These are phyloP conservation scores for Annulohypoxylon moriforme DNA, from an alignment of 495 filamentous ascomycete species.

Conservation along the genomic window DNA sequence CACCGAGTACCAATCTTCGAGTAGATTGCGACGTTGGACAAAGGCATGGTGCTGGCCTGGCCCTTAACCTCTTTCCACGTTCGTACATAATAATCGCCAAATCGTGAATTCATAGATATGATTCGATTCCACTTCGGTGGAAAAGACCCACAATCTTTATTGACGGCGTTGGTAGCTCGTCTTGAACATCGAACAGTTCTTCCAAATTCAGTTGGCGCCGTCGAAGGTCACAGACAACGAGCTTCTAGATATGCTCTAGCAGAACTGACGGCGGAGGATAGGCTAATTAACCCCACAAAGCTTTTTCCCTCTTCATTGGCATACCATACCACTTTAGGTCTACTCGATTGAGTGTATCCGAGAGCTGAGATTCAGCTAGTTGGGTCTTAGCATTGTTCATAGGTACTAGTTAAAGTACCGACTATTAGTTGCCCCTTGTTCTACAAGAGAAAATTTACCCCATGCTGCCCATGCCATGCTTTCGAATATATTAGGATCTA, in stretches of 20 bases:
- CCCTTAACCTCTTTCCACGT: not conserved
- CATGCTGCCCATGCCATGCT: not conserved
- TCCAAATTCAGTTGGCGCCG: slow-evolving; percentile 25
- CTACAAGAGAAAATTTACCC: not conserved
- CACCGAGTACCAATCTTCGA: not conserved
- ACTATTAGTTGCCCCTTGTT: not conserved
- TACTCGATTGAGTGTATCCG: not conserved
- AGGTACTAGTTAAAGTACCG: no score
- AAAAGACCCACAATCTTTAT: not conserved
- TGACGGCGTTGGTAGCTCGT: not conserved
- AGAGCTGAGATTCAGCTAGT: not conserved
- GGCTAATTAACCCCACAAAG: not conserved
- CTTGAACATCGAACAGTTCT: not conserved
- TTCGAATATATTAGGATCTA: not conserved
- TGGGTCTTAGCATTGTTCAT: not conserved
- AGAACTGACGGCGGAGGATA: not conserved
- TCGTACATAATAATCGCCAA: not conserved
- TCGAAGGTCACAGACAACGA: slow-evolving; percentile 28
- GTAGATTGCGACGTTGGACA: not conserved
- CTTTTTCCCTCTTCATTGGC: not conserved
- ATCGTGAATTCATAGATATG: not conserved
- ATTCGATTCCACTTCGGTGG: not conserved
- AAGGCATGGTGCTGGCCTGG: not conserved
- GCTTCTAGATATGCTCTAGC: slow-evolving; percentile 9
- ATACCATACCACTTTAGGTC: not conserved